Conservation (phyloP, 371 early-diverging fungal genomes). For the Mucor saturninus region DNA sequence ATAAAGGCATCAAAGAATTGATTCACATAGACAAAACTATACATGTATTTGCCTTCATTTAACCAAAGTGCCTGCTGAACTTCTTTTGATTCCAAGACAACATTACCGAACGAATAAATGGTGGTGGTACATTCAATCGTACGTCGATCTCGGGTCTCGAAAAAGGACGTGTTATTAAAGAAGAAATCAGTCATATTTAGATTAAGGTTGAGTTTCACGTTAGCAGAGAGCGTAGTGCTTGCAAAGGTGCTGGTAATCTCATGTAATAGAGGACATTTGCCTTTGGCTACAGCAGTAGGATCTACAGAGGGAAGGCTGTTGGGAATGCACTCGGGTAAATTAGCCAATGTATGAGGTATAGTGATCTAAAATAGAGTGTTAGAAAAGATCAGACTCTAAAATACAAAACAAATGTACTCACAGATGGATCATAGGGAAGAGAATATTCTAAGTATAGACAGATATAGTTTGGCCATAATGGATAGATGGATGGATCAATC, state of each 20-base stretch:
- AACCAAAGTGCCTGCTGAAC: conserved; percentile 56
- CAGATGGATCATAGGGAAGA: conserved; percentile 42
- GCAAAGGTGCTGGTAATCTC: conserved; percentile 21
- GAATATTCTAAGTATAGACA: conserved; percentile 53
- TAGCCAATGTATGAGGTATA: conserved; percentile 46
- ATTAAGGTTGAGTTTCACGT: conserved; percentile 50
- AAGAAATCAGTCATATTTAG: conserved; percentile 46
- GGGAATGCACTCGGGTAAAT: conserved; percentile 47
- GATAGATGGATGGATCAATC: conserved; percentile 25
- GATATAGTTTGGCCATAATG: conserved; percentile 55
- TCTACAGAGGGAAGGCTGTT: conserved; percentile 37
- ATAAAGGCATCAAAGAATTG: conserved; percentile 67
- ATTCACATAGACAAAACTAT: conserved; percentile 62
- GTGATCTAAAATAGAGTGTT: conserved; percentile 18
- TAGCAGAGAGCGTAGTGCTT: conserved; percentile 26
- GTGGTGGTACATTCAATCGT: conserved; percentile 65
- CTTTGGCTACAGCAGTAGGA: conserved; percentile 20
- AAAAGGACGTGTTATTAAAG: conserved; percentile 56
- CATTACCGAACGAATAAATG: conserved; percentile 68
- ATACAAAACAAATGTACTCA: background rate
- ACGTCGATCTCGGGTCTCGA: conserved; percentile 54
- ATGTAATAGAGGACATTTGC: conserved; percentile 40
- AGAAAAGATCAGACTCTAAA: too few relatives aligned
- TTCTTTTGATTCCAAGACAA: conserved; percentile 64
- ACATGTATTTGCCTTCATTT: conserved; percentile 49